Evolutionary conservation across 2,329 filamentous ascomycete genomes (phyloP).

Genomic region (Cadophora sp.): DNA sequence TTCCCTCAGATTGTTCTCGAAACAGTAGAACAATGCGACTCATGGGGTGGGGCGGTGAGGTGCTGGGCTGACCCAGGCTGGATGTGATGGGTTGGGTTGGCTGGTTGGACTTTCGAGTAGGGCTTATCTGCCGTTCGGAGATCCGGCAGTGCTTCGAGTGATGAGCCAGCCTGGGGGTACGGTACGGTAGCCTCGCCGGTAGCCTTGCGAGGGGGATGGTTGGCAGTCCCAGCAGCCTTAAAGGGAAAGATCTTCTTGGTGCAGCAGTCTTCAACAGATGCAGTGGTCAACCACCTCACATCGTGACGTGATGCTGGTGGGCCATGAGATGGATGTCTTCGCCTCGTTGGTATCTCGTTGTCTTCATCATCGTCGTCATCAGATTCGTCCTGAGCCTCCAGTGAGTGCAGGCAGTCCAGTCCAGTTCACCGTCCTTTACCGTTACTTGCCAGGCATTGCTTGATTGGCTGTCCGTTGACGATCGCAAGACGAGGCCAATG

Average conservation of each 20-base stretch:
- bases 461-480: slow-evolving; percentile 6
- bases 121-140: slow-evolving; percentile 3
- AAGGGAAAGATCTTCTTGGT: not conserved
- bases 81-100: not conserved
- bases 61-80: not conserved
- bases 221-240: not conserved
- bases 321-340: not conserved
- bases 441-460: not conserved
- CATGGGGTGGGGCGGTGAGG: not conserved
- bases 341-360: not conserved
- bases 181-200: not conserved
- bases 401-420: too few species aligned
- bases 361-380: not conserved
- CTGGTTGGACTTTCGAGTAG: not conserved
- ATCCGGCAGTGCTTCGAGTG: not conserved
- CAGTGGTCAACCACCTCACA: not conserved
- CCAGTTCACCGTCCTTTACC: slow-evolving; percentile 1
- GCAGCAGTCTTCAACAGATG: too few species aligned
- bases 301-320: not conserved
- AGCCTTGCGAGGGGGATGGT: not conserved
- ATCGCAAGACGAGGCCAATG: not conserved
- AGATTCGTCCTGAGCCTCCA: not conserved
- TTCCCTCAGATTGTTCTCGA: slow-evolving; percentile 13
- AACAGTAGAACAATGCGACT: slow-evolving; percentile 14
- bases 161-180: too few species aligned